phyloP scores from a whole-genome alignment of 2,329 filamentous ascomycete species.

The Pestalotiopsis sp. region DNA sequence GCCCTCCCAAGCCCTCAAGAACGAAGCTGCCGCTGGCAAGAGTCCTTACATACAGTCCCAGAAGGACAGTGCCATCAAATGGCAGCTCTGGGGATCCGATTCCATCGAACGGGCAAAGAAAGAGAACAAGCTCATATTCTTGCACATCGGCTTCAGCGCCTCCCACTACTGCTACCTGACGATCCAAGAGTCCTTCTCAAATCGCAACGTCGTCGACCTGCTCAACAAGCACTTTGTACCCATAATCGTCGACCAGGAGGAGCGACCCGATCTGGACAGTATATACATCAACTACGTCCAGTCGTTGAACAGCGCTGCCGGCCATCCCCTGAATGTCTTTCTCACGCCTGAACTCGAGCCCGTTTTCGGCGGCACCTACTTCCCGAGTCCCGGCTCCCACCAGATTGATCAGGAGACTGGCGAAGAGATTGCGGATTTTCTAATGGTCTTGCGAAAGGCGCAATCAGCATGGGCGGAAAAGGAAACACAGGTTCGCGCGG shows the following conservation, averaged over 20 bases:
- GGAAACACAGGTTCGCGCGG: slow-evolving; percentile 77
- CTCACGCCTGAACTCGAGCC: slow-evolving; percentile 90
- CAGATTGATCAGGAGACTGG: slow-evolving; percentile 43
- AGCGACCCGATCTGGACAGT: slow-evolving; percentile 88
- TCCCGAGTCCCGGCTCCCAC: slow-evolving; percentile 74
- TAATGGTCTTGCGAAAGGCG: slow-evolving; percentile 81
- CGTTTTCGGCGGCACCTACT: slow-evolving; percentile 95
- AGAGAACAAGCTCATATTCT: slow-evolving; percentile 85
- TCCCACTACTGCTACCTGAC: slow-evolving; percentile 94
- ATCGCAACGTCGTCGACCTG: slow-evolving; percentile 74
- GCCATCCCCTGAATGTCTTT: slow-evolving; percentile 97
- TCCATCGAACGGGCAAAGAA: slow-evolving; percentile 74
- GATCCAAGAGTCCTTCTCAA: slow-evolving; percentile 87
- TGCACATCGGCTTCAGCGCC: slow-evolving; percentile 92
- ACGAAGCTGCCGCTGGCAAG: slow-evolving; percentile 37
- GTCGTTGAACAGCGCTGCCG: slow-evolving; percentile 84
- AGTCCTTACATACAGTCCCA: slow-evolving; percentile 69
- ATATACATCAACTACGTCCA: slow-evolving; percentile 99
- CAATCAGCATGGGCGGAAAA: slow-evolving; percentile 76
- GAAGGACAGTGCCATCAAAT: slow-evolving; percentile 79
- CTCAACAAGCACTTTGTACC: slow-evolving; percentile 89
- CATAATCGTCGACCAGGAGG: slow-evolving; percentile 89
- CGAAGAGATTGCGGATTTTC: slow-evolving; percentile 71
- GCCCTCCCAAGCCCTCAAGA: slow-evolving; percentile 29
- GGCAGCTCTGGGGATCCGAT: slow-evolving; percentile 85